Evolutionary conservation across 208 protist species (phyloP).

Genomic region (Trypanosoma brucei): DNA sequence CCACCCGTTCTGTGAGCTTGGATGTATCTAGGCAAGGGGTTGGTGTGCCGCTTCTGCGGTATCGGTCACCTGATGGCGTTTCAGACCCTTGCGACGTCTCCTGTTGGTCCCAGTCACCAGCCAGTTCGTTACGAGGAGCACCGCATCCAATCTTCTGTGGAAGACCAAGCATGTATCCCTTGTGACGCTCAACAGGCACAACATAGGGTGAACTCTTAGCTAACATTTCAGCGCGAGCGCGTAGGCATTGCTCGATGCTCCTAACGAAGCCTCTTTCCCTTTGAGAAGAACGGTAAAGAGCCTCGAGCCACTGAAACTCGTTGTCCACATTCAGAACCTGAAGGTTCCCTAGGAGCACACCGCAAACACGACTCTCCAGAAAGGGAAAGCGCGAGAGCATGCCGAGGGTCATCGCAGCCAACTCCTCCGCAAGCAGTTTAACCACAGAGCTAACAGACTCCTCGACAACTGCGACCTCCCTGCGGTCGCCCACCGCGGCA

Average conservation of each 20-base stretch:
- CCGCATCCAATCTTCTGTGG: neutral
- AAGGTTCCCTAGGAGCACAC: slow-evolving; percentile 39
- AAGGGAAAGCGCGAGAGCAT: slow-evolving; percentile 28
- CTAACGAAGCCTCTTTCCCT: slow-evolving; percentile 1
- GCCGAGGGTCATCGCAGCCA: slow-evolving; percentile 23
- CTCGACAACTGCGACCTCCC: slow-evolving; percentile 9
- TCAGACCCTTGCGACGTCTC: no score
- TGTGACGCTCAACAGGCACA: slow-evolving; percentile 6
- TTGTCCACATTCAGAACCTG: slow-evolving; percentile 31
- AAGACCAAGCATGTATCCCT: neutral
- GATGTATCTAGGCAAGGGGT: no score
- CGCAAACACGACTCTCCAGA: slow-evolving; percentile 27
- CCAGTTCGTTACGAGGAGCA: no score
- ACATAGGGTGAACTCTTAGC: slow-evolving; percentile 8
- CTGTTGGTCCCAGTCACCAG: no score
- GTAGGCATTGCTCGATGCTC: slow-evolving; percentile 11
- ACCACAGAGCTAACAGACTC: slow-evolving; percentile 18
- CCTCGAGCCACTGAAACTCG: slow-evolving; percentile 33
- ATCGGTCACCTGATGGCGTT: no score
- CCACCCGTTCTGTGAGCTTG: no score
- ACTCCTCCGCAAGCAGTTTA: slow-evolving; percentile 15
- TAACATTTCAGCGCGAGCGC: slow-evolving; percentile 4
- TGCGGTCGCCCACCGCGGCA: slow-evolving; percentile 7
- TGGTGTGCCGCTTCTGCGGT: no score
- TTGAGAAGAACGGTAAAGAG: slow-evolving; percentile 4